phyloP scores from a whole-genome alignment of 2,329 filamentous ascomycete genomes.

The Lecanosticta acicola region DNA sequence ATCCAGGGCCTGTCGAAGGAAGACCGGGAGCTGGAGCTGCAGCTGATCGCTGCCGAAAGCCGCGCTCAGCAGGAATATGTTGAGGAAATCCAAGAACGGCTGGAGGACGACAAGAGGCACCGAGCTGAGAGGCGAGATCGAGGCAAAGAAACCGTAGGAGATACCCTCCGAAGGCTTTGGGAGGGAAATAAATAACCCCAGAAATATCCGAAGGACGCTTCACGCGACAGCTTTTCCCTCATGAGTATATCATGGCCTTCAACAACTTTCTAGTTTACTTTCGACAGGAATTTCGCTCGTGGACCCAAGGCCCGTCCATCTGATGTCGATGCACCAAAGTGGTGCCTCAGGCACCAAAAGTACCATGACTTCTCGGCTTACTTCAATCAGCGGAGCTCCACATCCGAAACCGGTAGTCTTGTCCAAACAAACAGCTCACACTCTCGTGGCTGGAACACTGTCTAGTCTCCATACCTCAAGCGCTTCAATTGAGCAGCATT shows the following conservation, averaged over 20 bases:
- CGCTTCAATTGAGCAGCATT: constrained; percentile 3
- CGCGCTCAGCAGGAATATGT: constrained; percentile 57
- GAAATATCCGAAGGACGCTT: no score
- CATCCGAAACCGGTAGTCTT: background rate
- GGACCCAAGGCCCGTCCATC: no score
- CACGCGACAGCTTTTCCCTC: no score
- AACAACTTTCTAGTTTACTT: background rate
- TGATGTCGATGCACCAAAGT: no score
- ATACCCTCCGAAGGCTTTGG: constrained; percentile 25
- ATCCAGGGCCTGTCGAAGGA: constrained; percentile 26
- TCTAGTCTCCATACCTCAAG: background rate
- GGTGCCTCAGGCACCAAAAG: no score
- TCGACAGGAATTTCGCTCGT: background rate
- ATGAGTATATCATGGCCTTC: no score
- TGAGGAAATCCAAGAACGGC: constrained; percentile 49
- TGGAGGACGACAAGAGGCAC: constrained; percentile 52
- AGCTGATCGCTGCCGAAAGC: constrained; percentile 58
- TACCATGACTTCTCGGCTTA: no score
- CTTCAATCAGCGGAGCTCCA: no score
- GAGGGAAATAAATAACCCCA: constrained; percentile 4
- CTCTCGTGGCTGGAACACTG: no score
- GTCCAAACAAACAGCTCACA: no score
- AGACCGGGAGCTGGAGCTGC: constrained; percentile 54
- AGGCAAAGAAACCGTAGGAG: constrained; percentile 43
- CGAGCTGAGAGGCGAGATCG: constrained; percentile 53